These are phyloP conservation scores for Fusarium sp. DNA, from an alignment of 2,329 filamentous ascomycete genomes.

Conservation along the genomic window DNA sequence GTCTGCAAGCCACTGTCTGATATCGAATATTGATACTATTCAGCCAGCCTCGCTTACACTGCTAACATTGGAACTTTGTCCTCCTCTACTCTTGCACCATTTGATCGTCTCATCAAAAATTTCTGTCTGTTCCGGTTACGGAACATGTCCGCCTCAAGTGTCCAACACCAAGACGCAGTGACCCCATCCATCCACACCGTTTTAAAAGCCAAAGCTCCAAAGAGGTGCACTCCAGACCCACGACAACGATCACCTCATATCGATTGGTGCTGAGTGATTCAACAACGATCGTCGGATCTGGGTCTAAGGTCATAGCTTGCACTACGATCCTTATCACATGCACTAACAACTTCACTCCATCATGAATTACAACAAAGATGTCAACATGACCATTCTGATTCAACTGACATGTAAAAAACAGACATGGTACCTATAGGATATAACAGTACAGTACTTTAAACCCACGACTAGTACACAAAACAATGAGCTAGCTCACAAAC, in stretches of 20 bases:
- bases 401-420: slow-evolving; percentile 21
- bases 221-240: slow-evolving; percentile 29
- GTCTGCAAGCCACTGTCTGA: background rate
- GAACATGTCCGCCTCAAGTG: slow-evolving; percentile 18
- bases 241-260: slow-evolving; percentile 47
- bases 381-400: slow-evolving; percentile 24
- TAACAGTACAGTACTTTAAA: slow-evolving; percentile 28
- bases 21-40: background rate
- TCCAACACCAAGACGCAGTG: slow-evolving; percentile 9
- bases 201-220: slow-evolving; percentile 12
- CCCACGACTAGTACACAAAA: slow-evolving; percentile 10
- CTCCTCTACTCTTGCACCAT: background rate
- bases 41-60: background rate
- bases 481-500: background rate
- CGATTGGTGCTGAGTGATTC: slow-evolving; percentile 38
- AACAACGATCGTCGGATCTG: background rate
- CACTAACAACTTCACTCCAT: background rate
- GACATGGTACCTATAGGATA: slow-evolving; percentile 26
- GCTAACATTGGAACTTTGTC: too few relatives aligned
- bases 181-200: slow-evolving; percentile 35
- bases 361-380: background rate
- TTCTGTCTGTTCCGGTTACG: slow-evolving; percentile 9
- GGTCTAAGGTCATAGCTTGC: slow-evolving; percentile 12
- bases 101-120: background rate
- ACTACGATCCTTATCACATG: background rate